A percentile compares a stretch with the other conserved stretches of the same genome.
These are phyloP conservation scores for Pichia sp. DNA, from an alignment of 1,139 yeast genomes.

Conservation along the genomic window DNA sequence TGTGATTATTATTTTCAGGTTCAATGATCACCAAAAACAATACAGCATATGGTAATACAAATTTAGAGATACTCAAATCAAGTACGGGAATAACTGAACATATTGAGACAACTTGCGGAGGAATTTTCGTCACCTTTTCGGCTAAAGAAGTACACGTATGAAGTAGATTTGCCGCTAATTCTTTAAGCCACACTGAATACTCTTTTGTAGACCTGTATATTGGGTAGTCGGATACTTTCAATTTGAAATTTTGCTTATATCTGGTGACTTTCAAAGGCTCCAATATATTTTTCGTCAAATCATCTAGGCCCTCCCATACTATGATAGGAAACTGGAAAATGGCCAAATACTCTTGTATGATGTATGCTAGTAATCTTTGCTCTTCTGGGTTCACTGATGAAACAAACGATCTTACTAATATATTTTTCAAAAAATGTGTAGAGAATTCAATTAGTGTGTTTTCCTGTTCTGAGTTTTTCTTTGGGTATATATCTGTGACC, in stretches of 20 bases:
- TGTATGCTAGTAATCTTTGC: conserved; percentile 80
- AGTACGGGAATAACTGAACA: conserved; percentile 17
- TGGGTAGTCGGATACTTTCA: conserved; percentile 39
- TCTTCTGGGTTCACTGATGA: conserved; percentile 85
- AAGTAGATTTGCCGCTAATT: conserved; percentile 49
- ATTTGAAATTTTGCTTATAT: conserved; percentile 45
- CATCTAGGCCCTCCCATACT: conserved; percentile 64
- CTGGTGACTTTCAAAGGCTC: conserved; percentile 72
- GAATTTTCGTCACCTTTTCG: conserved; percentile 2
- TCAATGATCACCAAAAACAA: conserved; percentile 59
- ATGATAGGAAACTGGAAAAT: conserved; percentile 48
- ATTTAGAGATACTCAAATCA: conserved; percentile 64
- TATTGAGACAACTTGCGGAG: conserved; percentile 5
- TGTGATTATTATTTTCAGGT: conserved; percentile 43
- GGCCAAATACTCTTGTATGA: conserved; percentile 81
- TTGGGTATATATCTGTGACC: conserved; percentile 13
- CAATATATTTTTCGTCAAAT: conserved; percentile 67
- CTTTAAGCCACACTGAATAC: conserved; percentile 65
- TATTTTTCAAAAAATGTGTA: conserved; percentile 59
- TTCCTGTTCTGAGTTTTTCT: conserved; percentile 32
- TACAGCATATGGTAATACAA: conserved; percentile 69
- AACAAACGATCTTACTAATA: conserved; percentile 77
- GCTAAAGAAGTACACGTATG: conserved; percentile 10
- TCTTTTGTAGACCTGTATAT: conserved; percentile 42
- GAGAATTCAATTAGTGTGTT: conserved; percentile 67